Base-by-base conservation (phyloP, 495 filamentous ascomycete genomes). In the Hypoxylon rickii region DNA sequence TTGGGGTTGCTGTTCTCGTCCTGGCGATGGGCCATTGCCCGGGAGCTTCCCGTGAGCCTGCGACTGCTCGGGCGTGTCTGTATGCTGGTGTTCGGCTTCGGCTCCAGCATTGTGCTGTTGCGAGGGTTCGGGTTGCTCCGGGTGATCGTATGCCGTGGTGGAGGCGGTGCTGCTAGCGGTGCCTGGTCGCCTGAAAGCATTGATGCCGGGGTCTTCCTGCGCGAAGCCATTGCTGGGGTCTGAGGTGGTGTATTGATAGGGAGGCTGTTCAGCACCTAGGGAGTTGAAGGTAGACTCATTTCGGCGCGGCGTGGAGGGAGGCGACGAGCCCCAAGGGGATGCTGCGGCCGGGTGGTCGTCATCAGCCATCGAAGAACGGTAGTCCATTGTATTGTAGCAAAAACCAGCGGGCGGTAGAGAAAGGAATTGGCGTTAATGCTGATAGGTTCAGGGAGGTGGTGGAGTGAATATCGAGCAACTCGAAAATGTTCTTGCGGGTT, bases 281-380 rank as follows among this genome's bases (percentile, higher is more conserved):
- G 72, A 68, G 58, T 73, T 72, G 69, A 86, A 87, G 43, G 75
- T 71, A 31, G 80, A 74, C 44, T 83, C 75, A 56, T 79, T 78
- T 61, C 80, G 79, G 64, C 84, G 83, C 32, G 90, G 89, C 32
- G 89, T 89, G 10, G 77, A 67, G 10, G 68, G 65, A 7, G 80
- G 83, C 2, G 84, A 85, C 3, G 83, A 83, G 17, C 83, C 86
- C 91, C 91, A 96, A 15, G 90, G 89, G 6, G 89, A 92, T 31
- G 82, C 67, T 20, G 82, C 90, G 16, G 75, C 78, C 8, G 84
- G 81, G 60, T 89, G 76, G 6, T 92, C 88, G 11, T 84, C 83
- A 70, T 94, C 90, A 61, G 83, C 72, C 64, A 88, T 83, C 19
- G 90, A 80, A 45, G 86, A 71, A 43, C 89, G 89, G 73, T 94